Percentiles rank a stretch among this genome's conserved stretches.
These are phyloP conservation scores for Schwanniomyces sp. DNA, from an alignment of 805 yeast genomes.

Conservation along the genomic window DNA sequence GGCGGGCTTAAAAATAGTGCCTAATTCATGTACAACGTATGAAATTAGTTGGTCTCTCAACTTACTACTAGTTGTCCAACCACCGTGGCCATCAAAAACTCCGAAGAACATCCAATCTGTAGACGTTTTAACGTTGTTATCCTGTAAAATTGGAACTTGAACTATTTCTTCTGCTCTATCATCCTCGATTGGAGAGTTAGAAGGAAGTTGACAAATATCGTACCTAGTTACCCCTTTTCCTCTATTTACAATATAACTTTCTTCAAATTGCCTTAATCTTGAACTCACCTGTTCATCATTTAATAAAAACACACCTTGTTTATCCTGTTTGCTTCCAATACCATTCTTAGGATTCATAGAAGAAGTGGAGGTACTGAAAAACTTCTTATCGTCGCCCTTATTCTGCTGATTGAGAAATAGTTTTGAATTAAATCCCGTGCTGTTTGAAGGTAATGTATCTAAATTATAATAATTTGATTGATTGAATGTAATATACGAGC, in stretches of 20 bases:
- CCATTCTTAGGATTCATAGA: conserved; percentile 44
- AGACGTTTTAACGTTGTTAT: conserved; percentile 49
- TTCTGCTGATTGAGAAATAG: conserved; percentile 11
- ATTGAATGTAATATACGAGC: conserved; percentile 40
- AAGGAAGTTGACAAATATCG: conserved; percentile 86
- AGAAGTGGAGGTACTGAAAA: conserved; percentile 42
- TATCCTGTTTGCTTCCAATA: conserved; percentile 44
- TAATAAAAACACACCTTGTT: conserved; percentile 56
- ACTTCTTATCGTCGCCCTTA: conserved; percentile 17
- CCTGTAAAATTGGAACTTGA: conserved; percentile 67
- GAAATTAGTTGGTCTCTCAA: conserved; percentile 76
- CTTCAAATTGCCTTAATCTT: conserved; percentile 70
- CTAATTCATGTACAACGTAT: conserved; percentile 74
- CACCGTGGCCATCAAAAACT: conserved; percentile 95
- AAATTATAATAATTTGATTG: conserved; percentile 41
- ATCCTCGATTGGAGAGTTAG: conserved; percentile 93
- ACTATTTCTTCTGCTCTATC: conserved; percentile 83
- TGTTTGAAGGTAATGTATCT: conserved; percentile 32
- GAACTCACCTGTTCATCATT: conserved; percentile 71
- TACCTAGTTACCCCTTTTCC: conserved; percentile 87
- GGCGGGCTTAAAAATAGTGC: conserved; percentile 58
- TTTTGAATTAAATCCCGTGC: conserved; percentile 13
- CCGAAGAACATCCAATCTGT: conserved; percentile 94
- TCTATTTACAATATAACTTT: conserved; percentile 75
- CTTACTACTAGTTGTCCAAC: conserved; percentile 89